A percentile compares a stretch with the other conserved stretches of the same genome.
phyloP scores from a whole-genome alignment of 345 rosid species.

The Noccaea bulbosa region DNA sequence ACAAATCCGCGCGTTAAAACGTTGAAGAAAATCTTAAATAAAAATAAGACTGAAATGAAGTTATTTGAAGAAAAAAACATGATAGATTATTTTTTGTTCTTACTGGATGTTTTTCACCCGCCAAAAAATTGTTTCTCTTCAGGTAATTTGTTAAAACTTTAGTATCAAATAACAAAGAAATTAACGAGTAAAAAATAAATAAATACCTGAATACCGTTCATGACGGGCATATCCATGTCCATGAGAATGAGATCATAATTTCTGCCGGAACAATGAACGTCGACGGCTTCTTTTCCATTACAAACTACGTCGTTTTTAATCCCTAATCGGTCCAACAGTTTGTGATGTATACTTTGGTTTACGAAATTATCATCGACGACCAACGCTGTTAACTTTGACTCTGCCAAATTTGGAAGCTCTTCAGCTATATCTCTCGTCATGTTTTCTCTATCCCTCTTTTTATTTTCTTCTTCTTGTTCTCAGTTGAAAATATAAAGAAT shows the following conservation, averaged over 20 bases:
- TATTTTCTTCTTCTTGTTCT: not conserved
- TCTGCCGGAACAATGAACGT: slow-evolving; percentile 59
- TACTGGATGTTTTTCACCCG: too few relatives aligned
- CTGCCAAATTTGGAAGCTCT: slow-evolving; percentile 31
- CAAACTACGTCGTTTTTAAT: slow-evolving; percentile 51
- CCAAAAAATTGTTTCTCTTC: too few relatives aligned
- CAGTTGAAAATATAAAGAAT: not conserved
- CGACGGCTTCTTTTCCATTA: slow-evolving; percentile 81
- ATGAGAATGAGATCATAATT: slow-evolving; percentile 76
- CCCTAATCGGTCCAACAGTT: slow-evolving; percentile 58
- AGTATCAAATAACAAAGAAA: not conserved
- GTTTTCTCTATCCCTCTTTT: not conserved
- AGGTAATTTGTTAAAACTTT: too few relatives aligned
- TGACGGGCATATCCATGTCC: slow-evolving; percentile 92
- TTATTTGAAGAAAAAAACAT: too few relatives aligned
- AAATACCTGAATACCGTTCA: slow-evolving; percentile 85
- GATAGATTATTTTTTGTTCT: too few relatives aligned
- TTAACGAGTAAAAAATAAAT: not conserved
- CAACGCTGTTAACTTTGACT: slow-evolving; percentile 53
- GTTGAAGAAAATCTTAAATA: too few relatives aligned
- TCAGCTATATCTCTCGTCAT: slow-evolving; percentile 3
- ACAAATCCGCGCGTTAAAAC: too few relatives aligned
- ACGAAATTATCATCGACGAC: slow-evolving; percentile 67
- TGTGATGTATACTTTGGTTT: slow-evolving; percentile 56
- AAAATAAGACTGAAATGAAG: too few relatives aligned